Base-by-base conservation (phyloP, 768 basidiomycete species). In the Leccinellum luteum region DNA sequence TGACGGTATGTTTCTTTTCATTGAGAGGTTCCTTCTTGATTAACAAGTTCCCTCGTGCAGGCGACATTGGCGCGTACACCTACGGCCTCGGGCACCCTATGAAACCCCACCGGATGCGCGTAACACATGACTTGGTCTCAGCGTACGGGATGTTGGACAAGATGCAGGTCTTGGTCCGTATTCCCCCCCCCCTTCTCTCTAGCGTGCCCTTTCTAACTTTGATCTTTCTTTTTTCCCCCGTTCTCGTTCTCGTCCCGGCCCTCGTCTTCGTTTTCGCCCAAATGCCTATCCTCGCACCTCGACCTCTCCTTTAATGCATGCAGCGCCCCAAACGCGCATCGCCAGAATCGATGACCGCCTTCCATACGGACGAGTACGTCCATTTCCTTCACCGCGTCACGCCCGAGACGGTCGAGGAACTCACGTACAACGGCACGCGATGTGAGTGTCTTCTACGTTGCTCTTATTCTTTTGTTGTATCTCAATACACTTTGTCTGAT, bases 291-390 rank as follows among this genome's bases (percentile, higher is more conserved):
- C 17, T 17, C 8, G 35, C 8, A 41, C 10, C 1, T 5, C 9
- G 4, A 3, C 10, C 17, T 41, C n/a, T 12, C 10, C n/a, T 41
- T n/a, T 1, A 9, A 41, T 19, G 10, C n/a, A n/a, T 10, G 2
- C 66, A 92, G 90, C 81, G 79, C 66, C 86, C 93, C 6, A 81
- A 78, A 62, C 80, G 91, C 19, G 86, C 91, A 4, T 79, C 84
- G 0, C 82, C 87, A 14, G 81, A 86, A 65, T 81, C 83, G 23
- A 90, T 99, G 90, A 89, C 91, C n/a, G 76, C 87, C 12, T 99
- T 98, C 74, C 97, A 99, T 72, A 94, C 96, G 21, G 97, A 99
- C 76, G 97, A 99, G 80, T 99, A 97, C 74, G 82, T 99, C 57
- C 86, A 98, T 66, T 96, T 98, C 66, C 76, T 99, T 47, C 80